Evolutionary conservation across 2,329 filamentous ascomycete genomes (phyloP).

Genomic region (Penicillium brevicompactum): DNA sequence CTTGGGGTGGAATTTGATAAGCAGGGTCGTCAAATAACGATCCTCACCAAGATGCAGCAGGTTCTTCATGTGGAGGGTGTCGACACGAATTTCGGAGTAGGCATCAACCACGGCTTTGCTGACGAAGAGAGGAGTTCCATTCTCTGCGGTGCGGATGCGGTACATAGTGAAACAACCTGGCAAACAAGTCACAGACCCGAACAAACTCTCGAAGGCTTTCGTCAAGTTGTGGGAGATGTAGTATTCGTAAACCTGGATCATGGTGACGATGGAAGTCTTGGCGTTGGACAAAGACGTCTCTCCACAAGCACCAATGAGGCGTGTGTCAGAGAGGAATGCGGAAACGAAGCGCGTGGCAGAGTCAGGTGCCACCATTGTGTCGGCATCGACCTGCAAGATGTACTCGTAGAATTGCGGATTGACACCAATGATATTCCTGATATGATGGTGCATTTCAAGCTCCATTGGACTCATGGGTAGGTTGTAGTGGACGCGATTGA

Average conservation of each 20-base stretch:
- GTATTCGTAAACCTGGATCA: slow-evolving; percentile 99
- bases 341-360: slow-evolving; percentile 90
- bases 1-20: slow-evolving; percentile 87
- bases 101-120: slow-evolving; percentile 85
- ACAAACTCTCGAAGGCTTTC: slow-evolving; percentile 96
- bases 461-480: slow-evolving; percentile 93
- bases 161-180: slow-evolving; percentile 99
- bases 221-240: slow-evolving; percentile 97
- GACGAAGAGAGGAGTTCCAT: slow-evolving; percentile 93
- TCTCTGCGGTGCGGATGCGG: slow-evolving; percentile 89
- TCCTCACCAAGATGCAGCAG: slow-evolving; percentile 94
- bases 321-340: slow-evolving; percentile 86
- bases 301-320: slow-evolving; percentile 90
- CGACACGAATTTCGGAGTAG: slow-evolving; percentile 91
- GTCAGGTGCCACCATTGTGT: slow-evolving; percentile 89
- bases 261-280: slow-evolving; percentile 90
- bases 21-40: slow-evolving; percentile 91
- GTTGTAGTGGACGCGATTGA: slow-evolving; percentile 98
- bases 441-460: slow-evolving; percentile 97
- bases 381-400: slow-evolving; percentile 93
- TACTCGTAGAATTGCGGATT: slow-evolving; percentile 99
- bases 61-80: slow-evolving; percentile 99
- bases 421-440: slow-evolving; percentile 97
- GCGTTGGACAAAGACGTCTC: slow-evolving; percentile 93
- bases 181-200: slow-evolving; percentile 95